Evolutionary conservation across 2,329 filamentous ascomycete genomes (phyloP), one percentile per base, ranked within the genome.

Genomic region (Mycocentrospora acerina): DNA sequence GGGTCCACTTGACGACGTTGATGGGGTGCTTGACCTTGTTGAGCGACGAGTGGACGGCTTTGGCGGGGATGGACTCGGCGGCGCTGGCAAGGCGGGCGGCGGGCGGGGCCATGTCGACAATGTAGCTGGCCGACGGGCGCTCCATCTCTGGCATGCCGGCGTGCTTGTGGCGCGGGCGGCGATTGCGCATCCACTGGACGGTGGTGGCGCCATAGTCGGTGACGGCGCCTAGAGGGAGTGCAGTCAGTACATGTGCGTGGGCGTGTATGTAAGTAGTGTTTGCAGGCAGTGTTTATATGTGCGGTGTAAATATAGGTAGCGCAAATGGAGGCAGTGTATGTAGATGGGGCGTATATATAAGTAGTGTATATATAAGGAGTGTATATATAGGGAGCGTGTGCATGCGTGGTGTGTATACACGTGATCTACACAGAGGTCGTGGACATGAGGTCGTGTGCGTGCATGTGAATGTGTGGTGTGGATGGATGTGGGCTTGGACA

Each of bases 21-120:
- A 98, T 88, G 2, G 93, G 93, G 56, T 97, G 93, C 62, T 95
- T 95, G 60, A 95, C 90, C 64, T 98, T 98, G 72, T 97, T 97
- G 6, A 97, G 80, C 0, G 93, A 97, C n/a, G 93, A 94, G 65
- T 98, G 93, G 27, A 98, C 79, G 64, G 96, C 90, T 58, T 93
- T 91, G n/a, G 88, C 87, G 10, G 93, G 91, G 30, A 98, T 86
- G 1, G 88, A 86, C 65, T 96, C 90, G 42, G 85, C 89, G 14
- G 90, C 83, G 47, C 80, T 83, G 49, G 83, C 79, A 35, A 83
- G 74, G 62, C 88, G 79, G 24, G 88, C 90, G 29, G 85, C 76
- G 2, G 93, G 91, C 3, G 91, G 90, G 16, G 94, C 76, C 81
- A 97, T 91, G 76, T 96, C 87, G 30, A 95, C 81, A 29, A 95